phyloP scores from a whole-genome alignment of 2,329 filamentous ascomycete genomes.

The Penicillium sp. region DNA sequence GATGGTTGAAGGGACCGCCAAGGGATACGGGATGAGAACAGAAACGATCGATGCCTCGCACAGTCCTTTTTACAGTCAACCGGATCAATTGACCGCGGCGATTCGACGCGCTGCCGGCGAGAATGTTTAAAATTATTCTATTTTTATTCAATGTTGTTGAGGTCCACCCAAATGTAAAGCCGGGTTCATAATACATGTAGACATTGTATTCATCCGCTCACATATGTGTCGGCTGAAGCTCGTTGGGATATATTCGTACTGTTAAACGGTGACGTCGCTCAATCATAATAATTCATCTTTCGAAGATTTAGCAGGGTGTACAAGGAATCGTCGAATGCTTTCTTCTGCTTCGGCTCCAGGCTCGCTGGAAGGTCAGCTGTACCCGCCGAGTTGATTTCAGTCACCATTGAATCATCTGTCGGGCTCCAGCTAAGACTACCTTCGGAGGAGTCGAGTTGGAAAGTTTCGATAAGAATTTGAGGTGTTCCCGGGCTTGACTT shows the following conservation, averaged over 20 bases:
- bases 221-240: not conserved
- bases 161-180: no score
- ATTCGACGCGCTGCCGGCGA: no score
- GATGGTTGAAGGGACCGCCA: no score
- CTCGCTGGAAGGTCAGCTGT: conserved; percentile 26
- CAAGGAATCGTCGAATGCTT: conserved; percentile 36
- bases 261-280: not conserved
- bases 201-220: not conserved
- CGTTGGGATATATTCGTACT: not conserved
- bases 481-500: conserved; percentile 20
- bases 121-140: no score
- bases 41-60: no score
- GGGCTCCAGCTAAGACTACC: conserved; percentile 29
- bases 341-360: conserved; percentile 30
- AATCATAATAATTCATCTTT: conserved; percentile 33
- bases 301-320: conserved; percentile 43
- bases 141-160: no score
- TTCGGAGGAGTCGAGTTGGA: conserved; percentile 21
- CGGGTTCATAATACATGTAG: not conserved
- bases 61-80: no score
- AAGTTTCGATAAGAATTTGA: conserved; percentile 31
- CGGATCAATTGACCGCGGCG: no score
- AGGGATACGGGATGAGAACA: no score
- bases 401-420: conserved; percentile 17
- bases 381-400: conserved; percentile 31